Conservation (phyloP, 352 stramenopile species). For the Pythium graminicola region DNA sequence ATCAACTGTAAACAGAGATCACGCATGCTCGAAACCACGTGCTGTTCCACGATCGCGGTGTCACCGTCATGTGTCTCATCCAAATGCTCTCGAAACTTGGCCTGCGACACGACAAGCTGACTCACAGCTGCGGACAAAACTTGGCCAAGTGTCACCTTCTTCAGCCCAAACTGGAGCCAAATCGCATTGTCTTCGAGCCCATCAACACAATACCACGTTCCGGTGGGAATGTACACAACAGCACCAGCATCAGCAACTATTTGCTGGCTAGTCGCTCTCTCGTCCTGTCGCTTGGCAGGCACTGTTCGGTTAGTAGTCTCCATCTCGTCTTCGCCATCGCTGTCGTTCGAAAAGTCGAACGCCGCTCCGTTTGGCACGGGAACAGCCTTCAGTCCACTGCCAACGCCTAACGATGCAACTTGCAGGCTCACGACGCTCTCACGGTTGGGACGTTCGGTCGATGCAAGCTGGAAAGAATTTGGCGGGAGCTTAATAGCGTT, state of each 20-base stretch:
- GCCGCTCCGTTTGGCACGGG: not conserved
- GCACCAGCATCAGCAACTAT: constrained; percentile 29
- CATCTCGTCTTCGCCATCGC: constrained; percentile 16
- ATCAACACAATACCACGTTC: constrained; percentile 40
- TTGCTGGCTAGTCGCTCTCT: not conserved
- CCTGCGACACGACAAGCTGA: no score
- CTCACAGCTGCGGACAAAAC: constrained; percentile 20
- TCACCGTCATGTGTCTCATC: not conserved
- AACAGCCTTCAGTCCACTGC: not conserved
- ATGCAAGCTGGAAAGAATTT: constrained; percentile 21
- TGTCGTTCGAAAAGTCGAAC: constrained; percentile 27
- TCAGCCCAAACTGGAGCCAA: constrained; percentile 45
- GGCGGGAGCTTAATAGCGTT: constrained; percentile 22
- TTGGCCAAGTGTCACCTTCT: constrained; percentile 19
- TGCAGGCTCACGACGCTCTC: not conserved
- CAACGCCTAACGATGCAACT: not conserved
- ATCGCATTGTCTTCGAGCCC: constrained; percentile 14
- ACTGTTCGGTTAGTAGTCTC: not conserved
- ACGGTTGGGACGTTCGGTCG: not conserved
- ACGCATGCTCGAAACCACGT: not conserved
- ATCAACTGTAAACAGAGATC: not conserved
- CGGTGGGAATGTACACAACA: constrained; percentile 43
- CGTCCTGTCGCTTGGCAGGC: not conserved
- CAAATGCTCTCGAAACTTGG: constrained; percentile 1
- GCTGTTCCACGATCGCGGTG: not conserved